Base-by-base conservation (phyloP, 805 yeast genomes). In the Ogataea nakhonphanomensis region DNA sequence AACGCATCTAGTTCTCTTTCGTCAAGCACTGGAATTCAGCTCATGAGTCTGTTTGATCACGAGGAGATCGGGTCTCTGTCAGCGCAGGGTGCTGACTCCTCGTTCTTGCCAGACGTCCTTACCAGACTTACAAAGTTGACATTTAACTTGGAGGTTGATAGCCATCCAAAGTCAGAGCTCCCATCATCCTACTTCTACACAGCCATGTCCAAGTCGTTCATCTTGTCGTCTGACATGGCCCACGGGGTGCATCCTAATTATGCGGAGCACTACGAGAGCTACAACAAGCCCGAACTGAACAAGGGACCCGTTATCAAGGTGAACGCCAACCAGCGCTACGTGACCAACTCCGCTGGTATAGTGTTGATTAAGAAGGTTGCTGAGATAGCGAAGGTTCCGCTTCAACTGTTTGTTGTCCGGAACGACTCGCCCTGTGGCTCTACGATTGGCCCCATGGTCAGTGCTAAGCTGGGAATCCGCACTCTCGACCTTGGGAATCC, bases 191-290 rank as follows among this genome's bases (percentile, higher is more conserved):
- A 62, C 30, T 70, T 76, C 44, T 64, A 74, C 42, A 77, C 80
- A 49, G 61, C 83, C 1, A 71, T 80, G 65, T 73, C 90, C 7
- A 82, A 81, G 59, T 88, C 97, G 1, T 90, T 93, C 62, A 74
- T 91, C 51, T 62, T 93, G 32, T 90, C 97, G 0, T 86, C 96
- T 0, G 99, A 91, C 61, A 93, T 89, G 79, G 96, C 98, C 1
- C 99, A 91, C 59, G 98, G 96, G 24, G 84, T 91, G 27, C 96
- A 91, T 62, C 99, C 99, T 43, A 91, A 91, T 63, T 91, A 91
- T 61, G 66, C 76, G 4, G 74, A 73, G 38, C 76, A 76, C 52
- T 84, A 93, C 64, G 98, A 93, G 59, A 59, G 76, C 15, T 68
- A 74, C 45, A 95, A 91, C 62, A 76, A 78, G 49, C 98, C 99